phyloP scores from a whole-genome alignment of 208 protist species.

The Strigomonas culicis region DNA sequence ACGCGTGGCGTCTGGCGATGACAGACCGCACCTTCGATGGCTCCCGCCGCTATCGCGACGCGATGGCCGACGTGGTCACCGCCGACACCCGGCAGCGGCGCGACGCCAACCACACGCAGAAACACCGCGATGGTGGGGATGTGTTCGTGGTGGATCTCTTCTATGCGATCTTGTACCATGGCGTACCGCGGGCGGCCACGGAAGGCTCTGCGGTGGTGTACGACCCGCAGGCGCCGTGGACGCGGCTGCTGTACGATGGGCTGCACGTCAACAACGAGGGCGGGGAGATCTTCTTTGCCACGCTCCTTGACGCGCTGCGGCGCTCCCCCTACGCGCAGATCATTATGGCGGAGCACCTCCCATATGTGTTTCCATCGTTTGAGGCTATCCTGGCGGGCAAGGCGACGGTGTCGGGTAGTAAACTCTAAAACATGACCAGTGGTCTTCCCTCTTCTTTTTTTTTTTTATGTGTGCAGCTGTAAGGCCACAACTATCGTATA shows the following conservation, averaged over 20 bases:
- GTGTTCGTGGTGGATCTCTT: background rate
- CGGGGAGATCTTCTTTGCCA: slow-evolving; percentile 16
- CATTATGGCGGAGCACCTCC: background rate
- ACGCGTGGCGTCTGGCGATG: background rate
- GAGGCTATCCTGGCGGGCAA: background rate
- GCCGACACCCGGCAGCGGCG: background rate
- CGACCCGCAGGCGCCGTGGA: slow-evolving; percentile 5
- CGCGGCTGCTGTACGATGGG: slow-evolving; percentile 18
- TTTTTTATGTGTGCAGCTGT: slow-evolving; percentile 3
- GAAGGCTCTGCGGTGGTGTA: background rate
- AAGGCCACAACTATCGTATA: too few species aligned
- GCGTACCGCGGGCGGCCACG: background rate
- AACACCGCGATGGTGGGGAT: too few species aligned
- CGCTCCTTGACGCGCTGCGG: slow-evolving; percentile 16
- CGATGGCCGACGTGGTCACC: background rate
- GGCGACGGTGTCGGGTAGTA: background rate
- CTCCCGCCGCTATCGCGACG: background rate
- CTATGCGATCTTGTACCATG: background rate
- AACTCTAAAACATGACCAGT: background rate
- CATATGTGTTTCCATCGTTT: background rate
- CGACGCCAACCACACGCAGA: too few species aligned
- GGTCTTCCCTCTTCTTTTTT: slow-evolving; percentile 15
- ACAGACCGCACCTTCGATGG: background rate
- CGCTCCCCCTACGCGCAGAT: background rate
- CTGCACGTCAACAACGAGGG: slow-evolving; percentile 27